Conservation (phyloP, 2,329 filamentous ascomycete species). For the Myriosclerotinia duriaeana region DNA sequence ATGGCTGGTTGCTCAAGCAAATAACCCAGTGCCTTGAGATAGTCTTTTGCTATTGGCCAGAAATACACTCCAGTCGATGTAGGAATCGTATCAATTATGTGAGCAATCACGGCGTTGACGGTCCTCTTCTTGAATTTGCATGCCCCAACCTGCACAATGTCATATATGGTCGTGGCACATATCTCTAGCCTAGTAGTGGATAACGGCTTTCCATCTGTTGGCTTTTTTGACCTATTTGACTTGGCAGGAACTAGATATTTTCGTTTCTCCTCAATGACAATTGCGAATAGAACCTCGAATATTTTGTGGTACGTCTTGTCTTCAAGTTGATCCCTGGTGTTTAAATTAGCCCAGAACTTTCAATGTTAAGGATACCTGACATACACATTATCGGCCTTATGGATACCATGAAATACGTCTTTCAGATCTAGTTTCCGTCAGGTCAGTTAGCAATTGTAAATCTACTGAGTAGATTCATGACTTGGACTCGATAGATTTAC, state of each 20-base stretch:
- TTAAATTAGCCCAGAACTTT: constrained; percentile 25
- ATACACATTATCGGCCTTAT: constrained; percentile 37
- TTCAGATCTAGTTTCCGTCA: constrained; percentile 34
- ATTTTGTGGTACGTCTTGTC: constrained; percentile 81
- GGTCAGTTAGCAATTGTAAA: not conserved
- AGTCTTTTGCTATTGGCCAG: constrained; percentile 70
- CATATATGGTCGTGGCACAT: constrained; percentile 70
- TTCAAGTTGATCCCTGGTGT: constrained; percentile 49
- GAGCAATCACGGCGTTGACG: constrained; percentile 73
- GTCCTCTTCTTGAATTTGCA: constrained; percentile 72
- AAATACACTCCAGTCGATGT: constrained; percentile 62
- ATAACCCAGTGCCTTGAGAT: constrained; percentile 71
- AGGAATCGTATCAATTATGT: constrained; percentile 74
- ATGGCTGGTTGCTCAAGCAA: constrained; percentile 73
- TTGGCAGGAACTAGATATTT: constrained; percentile 54
- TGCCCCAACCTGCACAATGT: constrained; percentile 68
- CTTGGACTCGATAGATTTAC: constrained; percentile 18
- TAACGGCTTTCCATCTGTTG: no score
- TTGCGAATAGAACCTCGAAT: constrained; percentile 76
- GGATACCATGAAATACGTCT: constrained; percentile 35
- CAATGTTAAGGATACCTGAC: not conserved
- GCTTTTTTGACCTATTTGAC: constrained; percentile 41
- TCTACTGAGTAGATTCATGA: not conserved
- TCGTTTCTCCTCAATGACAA: constrained; percentile 65
- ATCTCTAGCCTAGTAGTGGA: constrained; percentile 51